Evolutionary conservation across 306 rosid genomes (phyloP), one percentile per base, ranked within the genome.

Genomic region (Casuarina cunninghamiana): DNA sequence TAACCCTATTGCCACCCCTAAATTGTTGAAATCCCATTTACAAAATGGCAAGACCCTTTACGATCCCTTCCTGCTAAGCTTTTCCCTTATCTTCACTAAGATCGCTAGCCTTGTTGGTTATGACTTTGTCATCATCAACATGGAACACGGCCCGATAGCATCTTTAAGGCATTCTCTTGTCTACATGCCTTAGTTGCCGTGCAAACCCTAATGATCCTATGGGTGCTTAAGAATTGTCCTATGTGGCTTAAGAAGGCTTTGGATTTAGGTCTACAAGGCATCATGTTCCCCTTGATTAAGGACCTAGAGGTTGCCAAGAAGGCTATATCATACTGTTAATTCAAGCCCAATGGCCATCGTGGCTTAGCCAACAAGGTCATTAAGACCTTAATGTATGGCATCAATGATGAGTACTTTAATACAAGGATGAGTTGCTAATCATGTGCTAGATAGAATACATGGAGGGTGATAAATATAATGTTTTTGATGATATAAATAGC

Each of bases 221-320:
- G 98, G 2, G 43, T 94, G 2, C 97, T 93, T 0, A 93, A 93
- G 44, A 71, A 82, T 39, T 80, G 88, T 11, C 80, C 97, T 6
- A 42, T 90, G 2, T 94, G 98, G 97, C 90, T 92, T 35, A 94
- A 91, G 68, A 94, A 90, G 10, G 92, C 96, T 35, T 90, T 93
- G 10, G 97, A 92, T 79, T 73, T 92, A 21, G 97, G 97, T 45
- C 97, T 96, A 0, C 90, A 90, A 49, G 97, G 97, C 2, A 77
- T 93, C 50, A 93, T 93, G 96, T 87, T 94, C 53, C 93, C 96
- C 1, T 85, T 94, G 93, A 75, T 94, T 65, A 97, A 92, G n/a
- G 57, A 83, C 80, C 50, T 86, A 0, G 35, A 83, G 17, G 79
- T 50, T 10, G 97, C 98, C 26, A 21, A 21, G 26, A 21, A 21